A percentile compares a stretch with the other conserved stretches of the same genome.
These are phyloP conservation scores for Suillus weaverae DNA, from an alignment of 768 basidiomycete genomes.

Conservation along the genomic window DNA sequence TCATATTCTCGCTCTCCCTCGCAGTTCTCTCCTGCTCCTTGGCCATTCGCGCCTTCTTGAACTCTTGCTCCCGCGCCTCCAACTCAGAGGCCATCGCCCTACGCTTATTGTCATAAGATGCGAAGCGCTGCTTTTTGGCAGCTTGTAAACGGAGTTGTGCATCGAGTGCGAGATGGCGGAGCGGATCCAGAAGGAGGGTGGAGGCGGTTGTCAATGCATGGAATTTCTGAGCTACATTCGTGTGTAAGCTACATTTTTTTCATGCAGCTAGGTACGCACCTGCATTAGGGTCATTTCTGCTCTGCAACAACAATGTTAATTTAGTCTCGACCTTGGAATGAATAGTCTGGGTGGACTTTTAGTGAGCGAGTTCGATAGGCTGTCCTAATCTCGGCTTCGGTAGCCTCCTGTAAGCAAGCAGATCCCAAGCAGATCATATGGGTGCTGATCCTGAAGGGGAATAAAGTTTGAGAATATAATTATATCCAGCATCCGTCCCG, in stretches of 20 bases:
- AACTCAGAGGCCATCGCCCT: constrained; percentile 75
- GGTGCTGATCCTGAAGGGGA: constrained; percentile 30
- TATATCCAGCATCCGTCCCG: too few species aligned
- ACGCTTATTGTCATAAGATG: constrained; percentile 68
- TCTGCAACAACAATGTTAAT: constrained; percentile 41
- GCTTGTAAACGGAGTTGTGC: constrained; percentile 72
- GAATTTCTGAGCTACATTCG: neutral
- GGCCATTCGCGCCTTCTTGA: constrained; percentile 70
- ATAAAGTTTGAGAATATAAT: too few species aligned
- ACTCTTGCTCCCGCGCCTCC: constrained; percentile 73
- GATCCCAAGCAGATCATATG: constrained; percentile 74
- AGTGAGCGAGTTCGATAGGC: constrained; percentile 79
- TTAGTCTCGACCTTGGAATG: constrained; percentile 17
- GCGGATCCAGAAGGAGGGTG: constrained; percentile 77
- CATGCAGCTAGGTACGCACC: constrained; percentile 37
- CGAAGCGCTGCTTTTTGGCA: constrained; percentile 69
- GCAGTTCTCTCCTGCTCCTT: constrained; percentile 57
- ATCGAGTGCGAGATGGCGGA: constrained; percentile 76
- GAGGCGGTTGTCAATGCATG: too few species aligned
- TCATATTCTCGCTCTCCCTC: constrained; percentile 62
- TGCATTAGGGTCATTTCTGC: constrained; percentile 78
- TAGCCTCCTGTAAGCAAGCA: constrained; percentile 58
- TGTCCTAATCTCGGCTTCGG: constrained; percentile 75
- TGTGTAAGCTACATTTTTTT: constrained; percentile 2
- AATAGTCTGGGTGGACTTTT: constrained; percentile 78